phyloP scores from a whole-genome alignment of 73 alveolate species.

The Breviolum minutum region DNA sequence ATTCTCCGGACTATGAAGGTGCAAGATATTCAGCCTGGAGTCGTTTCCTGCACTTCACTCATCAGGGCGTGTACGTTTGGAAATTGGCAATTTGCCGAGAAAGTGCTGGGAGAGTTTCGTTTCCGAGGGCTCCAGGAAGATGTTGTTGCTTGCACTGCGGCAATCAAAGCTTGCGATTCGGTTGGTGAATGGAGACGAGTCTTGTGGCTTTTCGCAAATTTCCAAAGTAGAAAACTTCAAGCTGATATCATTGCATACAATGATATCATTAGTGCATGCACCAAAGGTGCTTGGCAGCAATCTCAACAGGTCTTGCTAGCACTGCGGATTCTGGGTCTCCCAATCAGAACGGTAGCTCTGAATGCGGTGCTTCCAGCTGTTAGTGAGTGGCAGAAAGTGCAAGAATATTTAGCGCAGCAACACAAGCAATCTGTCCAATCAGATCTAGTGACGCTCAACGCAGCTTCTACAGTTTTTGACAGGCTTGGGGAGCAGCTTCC shows the following conservation, averaged over 20 bases:
- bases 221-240: background rate
- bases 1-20: background rate
- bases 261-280: constrained; percentile 28
- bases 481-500: constrained; percentile 7
- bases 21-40: background rate
- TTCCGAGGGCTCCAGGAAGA: background rate
- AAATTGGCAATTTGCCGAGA: constrained; percentile 15
- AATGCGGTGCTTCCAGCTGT: background rate
- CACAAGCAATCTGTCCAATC: background rate
- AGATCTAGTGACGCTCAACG: background rate
- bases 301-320: background rate
- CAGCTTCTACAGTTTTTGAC: constrained; percentile 8
- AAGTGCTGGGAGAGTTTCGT: background rate
- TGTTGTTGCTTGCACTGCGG: background rate
- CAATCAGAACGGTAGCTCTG: background rate
- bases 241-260: constrained; percentile 11
- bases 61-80: background rate
- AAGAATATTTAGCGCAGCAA: background rate
- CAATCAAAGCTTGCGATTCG: constrained; percentile 10
- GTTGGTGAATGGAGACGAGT: constrained; percentile 13
- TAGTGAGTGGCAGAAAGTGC: constrained; percentile 30
- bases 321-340: background rate
- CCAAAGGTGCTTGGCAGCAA: constrained; percentile 18
- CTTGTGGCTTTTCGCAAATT: background rate
- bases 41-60: background rate